These are phyloP conservation scores for Choanephora cucurbitarum DNA, from an alignment of 371 early-diverging fungal genomes.

Conservation along the genomic window DNA sequence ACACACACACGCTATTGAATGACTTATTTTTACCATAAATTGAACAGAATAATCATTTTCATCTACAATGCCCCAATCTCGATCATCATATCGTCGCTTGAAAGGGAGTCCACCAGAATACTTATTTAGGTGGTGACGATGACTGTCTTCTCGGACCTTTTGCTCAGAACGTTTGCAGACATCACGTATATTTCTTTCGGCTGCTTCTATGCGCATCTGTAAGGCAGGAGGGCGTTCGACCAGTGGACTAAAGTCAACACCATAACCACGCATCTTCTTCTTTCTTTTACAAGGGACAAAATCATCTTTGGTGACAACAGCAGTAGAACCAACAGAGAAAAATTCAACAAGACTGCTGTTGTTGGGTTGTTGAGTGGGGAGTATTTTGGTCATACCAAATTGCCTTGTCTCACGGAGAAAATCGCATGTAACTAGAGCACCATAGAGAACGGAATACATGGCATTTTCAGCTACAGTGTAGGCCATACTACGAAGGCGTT, in stretches of 20 bases:
- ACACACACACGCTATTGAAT: too few relatives aligned
- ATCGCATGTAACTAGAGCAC: conserved; percentile 5
- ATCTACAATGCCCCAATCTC: neutral
- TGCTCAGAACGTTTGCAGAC: neutral
- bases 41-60: neutral
- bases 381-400: neutral
- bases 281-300: too few relatives aligned
- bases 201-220: neutral
- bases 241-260: conserved; percentile 7
- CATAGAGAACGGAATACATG: conserved; percentile 1
- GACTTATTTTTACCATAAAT: too few relatives aligned
- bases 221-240: neutral
- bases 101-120: neutral
- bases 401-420: neutral
- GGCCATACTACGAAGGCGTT: conserved; percentile 4
- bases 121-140: neutral
- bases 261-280: conserved; percentile 10
- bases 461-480: conserved; percentile 1
- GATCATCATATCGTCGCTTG: neutral
- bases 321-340: too few relatives aligned
- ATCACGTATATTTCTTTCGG: neutral
- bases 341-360: neutral
- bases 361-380: too few relatives aligned
- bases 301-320: too few relatives aligned
- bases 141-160: neutral